Conservation (phyloP, 176 grass and related monocot genomes). For the Oryza meyeriana region DNA sequence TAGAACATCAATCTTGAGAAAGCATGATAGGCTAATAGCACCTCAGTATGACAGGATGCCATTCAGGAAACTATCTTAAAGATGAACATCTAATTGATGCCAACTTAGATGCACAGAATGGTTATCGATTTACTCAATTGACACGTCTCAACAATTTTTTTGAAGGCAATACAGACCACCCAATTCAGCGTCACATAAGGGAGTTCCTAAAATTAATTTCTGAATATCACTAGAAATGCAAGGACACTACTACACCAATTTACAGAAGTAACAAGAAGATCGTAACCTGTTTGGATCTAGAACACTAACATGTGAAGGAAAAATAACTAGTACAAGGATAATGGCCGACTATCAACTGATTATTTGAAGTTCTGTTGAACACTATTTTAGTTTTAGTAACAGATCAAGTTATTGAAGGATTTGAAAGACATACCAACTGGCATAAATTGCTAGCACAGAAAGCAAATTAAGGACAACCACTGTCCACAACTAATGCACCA, state of each 20-base stretch:
- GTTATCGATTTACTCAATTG: background rate
- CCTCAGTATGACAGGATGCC: background rate
- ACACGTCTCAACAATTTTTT: background rate
- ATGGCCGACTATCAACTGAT: background rate
- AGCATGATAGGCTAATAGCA: background rate
- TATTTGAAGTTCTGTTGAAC: background rate
- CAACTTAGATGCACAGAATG: slow-evolving; percentile 1
- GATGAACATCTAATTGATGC: background rate
- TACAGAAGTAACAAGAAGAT: background rate
- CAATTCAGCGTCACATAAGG: background rate
- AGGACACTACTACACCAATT: background rate
- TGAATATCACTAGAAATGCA: background rate
- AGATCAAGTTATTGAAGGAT: background rate
- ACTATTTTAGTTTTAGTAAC: background rate
- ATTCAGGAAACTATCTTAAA: background rate
- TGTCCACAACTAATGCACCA: background rate
- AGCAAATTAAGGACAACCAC: slow-evolving; percentile 1
- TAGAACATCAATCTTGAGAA: slow-evolving; percentile 14
- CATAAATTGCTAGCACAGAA: slow-evolving; percentile 17
- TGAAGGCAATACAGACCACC: background rate
- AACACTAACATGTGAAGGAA: background rate
- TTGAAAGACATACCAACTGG: background rate
- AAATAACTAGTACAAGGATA: background rate
- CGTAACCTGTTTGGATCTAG: background rate
- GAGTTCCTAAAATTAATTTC: background rate